Evolutionary conservation across 257 asterid species (phyloP).

Genomic region (Solanum pinnatisectum): DNA sequence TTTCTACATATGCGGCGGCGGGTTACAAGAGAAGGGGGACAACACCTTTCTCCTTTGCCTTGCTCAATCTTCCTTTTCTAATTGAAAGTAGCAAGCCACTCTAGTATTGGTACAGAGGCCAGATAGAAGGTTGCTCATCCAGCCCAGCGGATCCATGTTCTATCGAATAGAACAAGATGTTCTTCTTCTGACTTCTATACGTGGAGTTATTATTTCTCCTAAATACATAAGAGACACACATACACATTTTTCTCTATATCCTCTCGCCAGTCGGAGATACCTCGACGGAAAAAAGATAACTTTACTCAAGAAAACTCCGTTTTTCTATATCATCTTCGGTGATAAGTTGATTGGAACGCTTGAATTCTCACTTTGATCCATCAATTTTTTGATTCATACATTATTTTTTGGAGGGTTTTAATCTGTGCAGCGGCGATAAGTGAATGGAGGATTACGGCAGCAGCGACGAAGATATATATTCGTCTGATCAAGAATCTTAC

Average conservation of each 20-base stretch:
- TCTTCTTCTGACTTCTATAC: no score
- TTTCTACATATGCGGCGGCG: no score
- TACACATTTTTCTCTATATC: background rate
- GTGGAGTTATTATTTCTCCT: no score
- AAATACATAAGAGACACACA: no score
- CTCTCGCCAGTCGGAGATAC: background rate
- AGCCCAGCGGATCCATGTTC: no score
- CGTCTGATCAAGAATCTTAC: constrained; percentile 53
- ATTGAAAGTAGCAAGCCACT: no score
- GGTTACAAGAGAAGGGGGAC: no score
- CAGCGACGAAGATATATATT: constrained; percentile 39
- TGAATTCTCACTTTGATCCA: background rate
- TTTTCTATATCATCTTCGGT: background rate
- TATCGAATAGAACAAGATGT: no score
- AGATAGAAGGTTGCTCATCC: no score
- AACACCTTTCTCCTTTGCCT: no score
- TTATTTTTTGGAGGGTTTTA: background rate
- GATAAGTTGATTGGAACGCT: background rate
- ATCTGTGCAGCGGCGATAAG: background rate
- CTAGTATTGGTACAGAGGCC: no score
- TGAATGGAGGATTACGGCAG: constrained; percentile 43
- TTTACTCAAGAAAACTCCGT: background rate
- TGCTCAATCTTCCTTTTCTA: no score
- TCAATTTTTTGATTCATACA: background rate
- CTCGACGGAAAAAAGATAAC: background rate